Evolutionary conservation across 2,329 filamentous ascomycete species (phyloP).

Genomic region (Lithohypha guttulata): DNA sequence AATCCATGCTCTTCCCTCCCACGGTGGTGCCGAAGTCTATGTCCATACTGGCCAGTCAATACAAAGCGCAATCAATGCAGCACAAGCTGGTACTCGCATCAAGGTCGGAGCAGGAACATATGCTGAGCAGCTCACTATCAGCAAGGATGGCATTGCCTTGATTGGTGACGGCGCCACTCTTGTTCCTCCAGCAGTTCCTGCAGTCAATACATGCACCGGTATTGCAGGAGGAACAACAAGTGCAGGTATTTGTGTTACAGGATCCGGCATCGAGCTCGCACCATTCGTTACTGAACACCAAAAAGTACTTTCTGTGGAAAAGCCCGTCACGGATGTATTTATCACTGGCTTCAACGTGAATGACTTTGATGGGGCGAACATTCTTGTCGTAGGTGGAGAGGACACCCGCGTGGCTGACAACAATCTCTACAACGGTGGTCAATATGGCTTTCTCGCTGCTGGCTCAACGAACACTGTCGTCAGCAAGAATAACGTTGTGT

Average conservation of each 20-base stretch:
- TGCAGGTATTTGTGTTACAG: constrained; percentile 14
- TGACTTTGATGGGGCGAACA: constrained; percentile 11
- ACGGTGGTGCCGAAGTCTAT: not conserved
- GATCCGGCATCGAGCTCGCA: constrained; percentile 10
- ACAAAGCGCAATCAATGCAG: constrained; percentile 13
- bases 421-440: constrained; percentile 10
- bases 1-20: not conserved
- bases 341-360: constrained; percentile 14
- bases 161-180: constrained; percentile 13
- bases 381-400: constrained; percentile 14
- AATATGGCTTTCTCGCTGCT: constrained; percentile 13
- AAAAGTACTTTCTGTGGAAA: constrained; percentile 12
- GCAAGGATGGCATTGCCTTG: constrained; percentile 9
- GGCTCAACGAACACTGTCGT: constrained; percentile 11
- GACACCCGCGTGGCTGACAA: constrained; percentile 9
- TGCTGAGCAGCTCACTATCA: constrained; percentile 14
- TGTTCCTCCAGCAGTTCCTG: constrained; percentile 10
- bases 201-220: constrained; percentile 12
- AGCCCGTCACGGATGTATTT: constrained; percentile 10
- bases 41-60: constrained; percentile 14
- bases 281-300: constrained; percentile 13
- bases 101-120: constrained; percentile 15
- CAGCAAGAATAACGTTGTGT: constrained; percentile 11
- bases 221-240: constrained; percentile 12
- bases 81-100: constrained; percentile 11